phyloP scores from a whole-genome alignment of 495 filamentous ascomycete genomes.

The Aspergillus bertholletiae region DNA sequence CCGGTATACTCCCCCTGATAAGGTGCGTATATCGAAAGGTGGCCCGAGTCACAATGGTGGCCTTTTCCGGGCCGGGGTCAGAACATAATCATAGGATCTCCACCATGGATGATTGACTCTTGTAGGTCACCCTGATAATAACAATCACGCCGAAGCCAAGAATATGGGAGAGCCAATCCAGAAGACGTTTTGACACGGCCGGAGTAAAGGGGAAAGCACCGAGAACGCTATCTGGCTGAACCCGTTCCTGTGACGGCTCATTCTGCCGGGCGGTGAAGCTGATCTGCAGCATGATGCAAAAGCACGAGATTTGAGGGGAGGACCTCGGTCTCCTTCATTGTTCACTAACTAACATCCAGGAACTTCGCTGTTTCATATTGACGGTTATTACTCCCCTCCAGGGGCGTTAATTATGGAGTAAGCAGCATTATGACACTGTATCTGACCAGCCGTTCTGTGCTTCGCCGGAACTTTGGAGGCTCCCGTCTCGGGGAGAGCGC shows the following conservation, averaged over 20 bases:
- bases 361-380: neutral
- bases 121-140: neutral
- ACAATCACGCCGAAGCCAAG: neutral
- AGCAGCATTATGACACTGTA: conserved; percentile 38
- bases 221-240: neutral
- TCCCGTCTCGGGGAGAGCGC: conserved; percentile 25
- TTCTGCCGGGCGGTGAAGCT: conserved; percentile 28
- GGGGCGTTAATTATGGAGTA: conserved; percentile 28
- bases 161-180: too few relatives aligned
- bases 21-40: neutral
- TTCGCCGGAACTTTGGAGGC: conserved; percentile 28
- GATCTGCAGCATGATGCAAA: neutral
- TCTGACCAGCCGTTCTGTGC: conserved; percentile 27
- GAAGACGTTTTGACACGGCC: too few relatives aligned
- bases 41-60: conserved; percentile 3
- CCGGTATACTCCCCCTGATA: neutral
- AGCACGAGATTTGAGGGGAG: neutral
- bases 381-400: conserved; percentile 9
- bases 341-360: neutral
- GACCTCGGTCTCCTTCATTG: neutral
- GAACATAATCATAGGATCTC: neutral
- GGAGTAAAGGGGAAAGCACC: neutral
- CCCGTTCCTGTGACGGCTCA: neutral
- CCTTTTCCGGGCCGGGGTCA: conserved; percentile 4
- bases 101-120: neutral